Base-by-base conservation (phyloP, 2,329 filamentous ascomycete species). In the Teratosphaeriaceae sp. region DNA sequence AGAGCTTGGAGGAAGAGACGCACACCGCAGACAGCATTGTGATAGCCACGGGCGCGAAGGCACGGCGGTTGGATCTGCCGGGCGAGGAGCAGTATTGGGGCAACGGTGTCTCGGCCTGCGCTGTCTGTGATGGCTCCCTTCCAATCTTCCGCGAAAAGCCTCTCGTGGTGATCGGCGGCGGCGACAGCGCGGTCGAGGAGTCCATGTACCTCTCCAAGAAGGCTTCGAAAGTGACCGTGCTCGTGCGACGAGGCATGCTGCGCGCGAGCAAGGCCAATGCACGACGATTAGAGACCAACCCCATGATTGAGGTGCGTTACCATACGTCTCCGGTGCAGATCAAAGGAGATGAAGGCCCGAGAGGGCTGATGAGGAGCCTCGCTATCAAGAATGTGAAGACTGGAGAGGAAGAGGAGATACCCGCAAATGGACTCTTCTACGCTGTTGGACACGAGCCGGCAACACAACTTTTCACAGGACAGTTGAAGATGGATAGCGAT, bases 21-120 rank as follows among this genome's bases (percentile, higher is more conserved):
- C 83, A 88, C 73, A 98, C 92, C 3, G 88, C 92, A 45, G 90
- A 97, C 65, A 76, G 88, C 36, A 72, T 98, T 58, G 95, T 98
- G 68, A 81, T 98, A 53, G 94, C 92, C 30, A 98, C 92, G 1
- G 92, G 92, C 54, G 92, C 94, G 38, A 95, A 90, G 50, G 92
- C 92, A 26, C 78, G 86, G 53, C 79, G 94, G 50, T 72, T 98
- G 43, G 73, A 84, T 64, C 78, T 98, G 36, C 73, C 81, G 11
- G 94, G 92, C 42, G 92, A 98, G 73, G 85, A 94, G 43, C 85
- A 82, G 65, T 98, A 88, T 78, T 98, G 94, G 94, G 89, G 95
- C 65, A 92, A 85, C 65, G 92, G 92, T 55, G 88, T 98, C 63
- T 92, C 85, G 40, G 92, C 92, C 38, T 98, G 92, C 69, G 92